Base-by-base conservation (phyloP, 75 land plant genomes). In the Sequoia sempervirens region DNA sequence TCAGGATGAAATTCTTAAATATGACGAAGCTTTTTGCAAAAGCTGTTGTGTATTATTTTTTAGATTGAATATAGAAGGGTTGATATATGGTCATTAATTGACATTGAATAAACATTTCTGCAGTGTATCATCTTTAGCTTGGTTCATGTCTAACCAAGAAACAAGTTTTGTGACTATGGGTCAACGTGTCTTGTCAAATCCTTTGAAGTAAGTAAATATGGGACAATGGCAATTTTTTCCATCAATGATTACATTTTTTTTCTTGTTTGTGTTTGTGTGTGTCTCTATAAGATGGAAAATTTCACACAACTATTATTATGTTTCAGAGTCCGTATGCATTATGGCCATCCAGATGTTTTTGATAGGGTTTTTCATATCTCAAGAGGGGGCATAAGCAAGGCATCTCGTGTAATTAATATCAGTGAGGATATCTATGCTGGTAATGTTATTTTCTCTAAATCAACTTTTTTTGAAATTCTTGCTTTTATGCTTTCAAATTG, bases 291-390 rank as follows among this genome's bases (percentile, higher is more conserved):
- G 45, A 41, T 40, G 45, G 45, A 26, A 23, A 26, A 12, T 36
- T 40, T 81, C n/a, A 81, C 30, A 46, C 32, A 23, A 28, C 15
- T 76, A 7, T 23, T 86, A 17, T 20, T 26, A 54, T 38, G 79
- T 38, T 82, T 82, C 84, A 94, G 97, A 90, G 94, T 94, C 10
- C 91, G 98, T 23, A 96, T 96, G 98, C 98, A 96, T 84, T 96
- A 96, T 89, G 98, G 97, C 7, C 98, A 96, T 89, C 98, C 98
- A 83, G 98, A 96, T 93, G 98, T 96, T 28, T 96, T 96, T 86
- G 96, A 96, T 84, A 85, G 98, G 82, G 74, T 95, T 81, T 95
- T 95, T 75, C 97, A 95, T 72, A 89, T 95, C 56, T 89, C 97
- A 50, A 80, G 97, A 28, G 97, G 97, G 66, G 97, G 97, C 23